Percentiles rank a stretch among this genome's conserved stretches.
Evolutionary conservation across 2,329 filamentous ascomycete genomes (phyloP).

Genomic region (Hirsutella minnesotensis): DNA sequence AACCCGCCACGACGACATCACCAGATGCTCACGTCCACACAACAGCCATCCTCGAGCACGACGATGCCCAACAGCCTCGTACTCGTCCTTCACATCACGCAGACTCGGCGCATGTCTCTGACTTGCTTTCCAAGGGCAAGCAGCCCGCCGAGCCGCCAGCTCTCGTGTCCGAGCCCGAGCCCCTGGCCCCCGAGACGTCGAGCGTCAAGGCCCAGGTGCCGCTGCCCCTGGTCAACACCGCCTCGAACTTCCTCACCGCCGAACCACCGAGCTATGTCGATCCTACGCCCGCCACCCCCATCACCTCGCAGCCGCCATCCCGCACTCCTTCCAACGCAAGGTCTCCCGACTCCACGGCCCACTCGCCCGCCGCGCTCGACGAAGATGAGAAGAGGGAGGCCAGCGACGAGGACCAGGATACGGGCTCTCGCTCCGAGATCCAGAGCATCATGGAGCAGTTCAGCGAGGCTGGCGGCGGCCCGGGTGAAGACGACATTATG

Average conservation of each 20-base stretch:
- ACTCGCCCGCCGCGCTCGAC: slow-evolving; percentile 43
- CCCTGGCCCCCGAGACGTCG: slow-evolving; percentile 26
- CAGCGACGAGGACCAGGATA: slow-evolving; percentile 54
- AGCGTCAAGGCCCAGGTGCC: slow-evolving; percentile 35
- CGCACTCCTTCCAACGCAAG: slow-evolving; percentile 45
- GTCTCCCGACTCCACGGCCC: slow-evolving; percentile 27
- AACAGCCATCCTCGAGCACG: too few species aligned
- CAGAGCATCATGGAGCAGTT: slow-evolving; percentile 98
- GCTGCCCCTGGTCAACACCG: slow-evolving; percentile 20
- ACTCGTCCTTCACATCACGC: too few species aligned
- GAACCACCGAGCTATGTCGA: slow-evolving; percentile 40
- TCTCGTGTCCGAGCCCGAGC: slow-evolving; percentile 5
- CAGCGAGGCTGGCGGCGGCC: slow-evolving; percentile 59
- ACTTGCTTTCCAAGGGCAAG: slow-evolving; percentile 7
- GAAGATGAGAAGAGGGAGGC: slow-evolving; percentile 40
- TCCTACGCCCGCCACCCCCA: slow-evolving; percentile 45
- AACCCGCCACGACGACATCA: background rate
- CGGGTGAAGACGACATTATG: slow-evolving; percentile 76
- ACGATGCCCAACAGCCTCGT: too few species aligned
- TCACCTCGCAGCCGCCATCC: slow-evolving; percentile 43
- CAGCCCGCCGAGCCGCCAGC: slow-evolving; percentile 9
- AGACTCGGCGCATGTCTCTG: background rate
- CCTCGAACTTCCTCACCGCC: slow-evolving; percentile 33
- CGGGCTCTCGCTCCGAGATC: slow-evolving; percentile 71
- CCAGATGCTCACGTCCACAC: background rate